phyloP scores from a whole-genome alignment of 495 filamentous ascomycete genomes.

The Xylaria castorea region DNA sequence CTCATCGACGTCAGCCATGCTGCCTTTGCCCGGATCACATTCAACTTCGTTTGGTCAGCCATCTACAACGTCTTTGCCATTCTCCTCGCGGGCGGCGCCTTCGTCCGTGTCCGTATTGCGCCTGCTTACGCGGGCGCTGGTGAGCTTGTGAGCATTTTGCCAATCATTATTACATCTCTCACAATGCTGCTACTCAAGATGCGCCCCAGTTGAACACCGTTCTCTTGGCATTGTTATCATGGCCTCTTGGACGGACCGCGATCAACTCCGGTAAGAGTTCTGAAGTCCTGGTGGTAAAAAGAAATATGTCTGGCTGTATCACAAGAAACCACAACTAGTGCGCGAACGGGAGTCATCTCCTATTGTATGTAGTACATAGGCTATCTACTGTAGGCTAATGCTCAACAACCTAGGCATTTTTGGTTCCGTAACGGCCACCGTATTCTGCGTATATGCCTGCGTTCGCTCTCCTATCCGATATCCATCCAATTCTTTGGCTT shows the following conservation, averaged over 20 bases:
- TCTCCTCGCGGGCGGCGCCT: slow-evolving; percentile 72
- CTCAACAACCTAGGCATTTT: background rate
- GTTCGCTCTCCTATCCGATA: background rate
- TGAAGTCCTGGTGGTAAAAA: background rate
- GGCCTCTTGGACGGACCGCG: background rate
- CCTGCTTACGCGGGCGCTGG: slow-evolving; percentile 78
- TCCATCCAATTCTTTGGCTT: background rate
- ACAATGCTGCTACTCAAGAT: slow-evolving; percentile 42
- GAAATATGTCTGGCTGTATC: background rate
- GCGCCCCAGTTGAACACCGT: background rate
- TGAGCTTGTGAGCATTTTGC: slow-evolving; percentile 78
- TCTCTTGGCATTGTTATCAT: background rate
- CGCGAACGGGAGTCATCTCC: background rate
- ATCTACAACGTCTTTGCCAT: slow-evolving; percentile 79
- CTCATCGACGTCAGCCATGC: slow-evolving; percentile 65
- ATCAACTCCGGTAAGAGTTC: background rate
- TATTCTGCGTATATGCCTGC: background rate
- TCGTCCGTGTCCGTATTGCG: slow-evolving; percentile 65
- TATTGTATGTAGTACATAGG: background rate
- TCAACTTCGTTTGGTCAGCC: slow-evolving; percentile 78
- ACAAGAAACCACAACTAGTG: background rate
- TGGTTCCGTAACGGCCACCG: background rate
- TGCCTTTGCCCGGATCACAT: slow-evolving; percentile 61
- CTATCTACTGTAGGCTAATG: background rate
- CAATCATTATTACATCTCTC: slow-evolving; percentile 67